Percentiles rank a stretch among this genome's conserved stretches.
These are phyloP conservation scores for Aspergillus mulundensis DNA, from an alignment of 495 filamentous ascomycete species.

Conservation along the genomic window DNA sequence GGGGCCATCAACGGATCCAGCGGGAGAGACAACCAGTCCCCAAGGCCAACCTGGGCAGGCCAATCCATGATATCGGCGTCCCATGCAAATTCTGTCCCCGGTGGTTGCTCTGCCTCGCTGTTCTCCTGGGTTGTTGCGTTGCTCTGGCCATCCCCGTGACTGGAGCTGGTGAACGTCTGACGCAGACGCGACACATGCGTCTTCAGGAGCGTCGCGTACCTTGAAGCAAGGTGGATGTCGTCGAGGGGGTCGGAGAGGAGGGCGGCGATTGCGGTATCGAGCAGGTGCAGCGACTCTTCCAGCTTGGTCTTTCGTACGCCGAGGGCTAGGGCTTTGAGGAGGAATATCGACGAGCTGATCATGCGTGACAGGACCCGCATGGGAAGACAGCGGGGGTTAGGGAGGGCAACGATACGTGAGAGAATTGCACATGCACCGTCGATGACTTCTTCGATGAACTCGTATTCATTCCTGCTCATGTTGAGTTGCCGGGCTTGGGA, in stretches of 20 bases:
- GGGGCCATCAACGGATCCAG: conserved; percentile 37
- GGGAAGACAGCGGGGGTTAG: conserved; percentile 28
- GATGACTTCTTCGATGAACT: conserved; percentile 39
- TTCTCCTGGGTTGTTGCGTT: neutral
- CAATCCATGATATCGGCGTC: neutral
- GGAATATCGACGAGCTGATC: conserved; percentile 36
- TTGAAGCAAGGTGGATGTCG: conserved; percentile 34
- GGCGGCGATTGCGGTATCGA: conserved; percentile 29
- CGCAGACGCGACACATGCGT: conserved; percentile 22
- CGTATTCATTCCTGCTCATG: conserved; percentile 22
- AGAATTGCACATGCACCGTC: conserved; percentile 32
- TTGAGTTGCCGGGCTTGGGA: neutral
- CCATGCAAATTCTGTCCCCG: neutral
- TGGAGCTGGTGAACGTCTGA: conserved; percentile 13
- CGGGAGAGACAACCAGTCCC: conserved; percentile 34
- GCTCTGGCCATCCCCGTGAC: neutral
- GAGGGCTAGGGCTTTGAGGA: conserved; percentile 38
- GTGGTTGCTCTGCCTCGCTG: neutral
- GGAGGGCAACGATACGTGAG: conserved; percentile 16
- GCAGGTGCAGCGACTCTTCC: conserved; percentile 30
- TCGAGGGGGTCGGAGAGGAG: conserved; percentile 30
- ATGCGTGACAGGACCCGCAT: conserved; percentile 36
- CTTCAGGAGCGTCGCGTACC: conserved; percentile 34
- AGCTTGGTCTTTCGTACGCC: conserved; percentile 32
- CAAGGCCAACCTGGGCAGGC: conserved; percentile 3